Conservation (phyloP, 1,139 yeast genomes). For the Yamadazyma sp. region DNA sequence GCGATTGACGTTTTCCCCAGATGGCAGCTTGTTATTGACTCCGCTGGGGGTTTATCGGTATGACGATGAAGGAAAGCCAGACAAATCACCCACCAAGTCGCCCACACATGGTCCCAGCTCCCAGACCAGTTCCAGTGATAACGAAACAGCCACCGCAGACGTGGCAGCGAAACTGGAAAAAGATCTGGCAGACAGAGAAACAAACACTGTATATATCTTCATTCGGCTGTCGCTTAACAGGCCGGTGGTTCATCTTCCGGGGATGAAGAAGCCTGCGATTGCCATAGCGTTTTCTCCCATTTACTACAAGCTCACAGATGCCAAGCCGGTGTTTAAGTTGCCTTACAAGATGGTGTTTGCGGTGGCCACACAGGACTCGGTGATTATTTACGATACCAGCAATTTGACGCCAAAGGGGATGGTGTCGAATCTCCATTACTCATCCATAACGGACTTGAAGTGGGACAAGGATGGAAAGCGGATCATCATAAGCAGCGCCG, state of each 20-base stretch:
- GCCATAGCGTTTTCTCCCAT: slow-evolving; percentile 78
- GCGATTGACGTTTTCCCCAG: slow-evolving; percentile 82
- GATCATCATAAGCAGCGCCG: slow-evolving; percentile 81
- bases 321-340: slow-evolving; percentile 38
- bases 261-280: slow-evolving; percentile 79
- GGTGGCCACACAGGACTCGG: slow-evolving; percentile 89
- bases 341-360: slow-evolving; percentile 87
- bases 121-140: slow-evolving; percentile 10
- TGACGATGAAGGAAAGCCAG: slow-evolving; percentile 5
- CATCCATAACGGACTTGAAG: slow-evolving; percentile 80
- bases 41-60: slow-evolving; percentile 74
- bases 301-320: slow-evolving; percentile 36
- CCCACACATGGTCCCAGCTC: background rate
- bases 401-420: slow-evolving; percentile 66
- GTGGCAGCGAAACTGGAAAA: background rate
- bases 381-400: slow-evolving; percentile 79
- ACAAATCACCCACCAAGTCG: background rate
- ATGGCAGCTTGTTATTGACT: slow-evolving; percentile 75
- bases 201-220: slow-evolving; percentile 75
- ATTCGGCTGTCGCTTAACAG: slow-evolving; percentile 66
- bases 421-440: slow-evolving; percentile 80
- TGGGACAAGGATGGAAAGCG: slow-evolving; percentile 83
- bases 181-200: slow-evolving; percentile 12
- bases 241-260: slow-evolving; percentile 78
- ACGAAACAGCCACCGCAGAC: slow-evolving; percentile 1